Evolutionary conservation across 352 stramenopile species (phyloP), one percentile per base, ranked within the genome.

Genomic region (Phytophthora meadii): DNA sequence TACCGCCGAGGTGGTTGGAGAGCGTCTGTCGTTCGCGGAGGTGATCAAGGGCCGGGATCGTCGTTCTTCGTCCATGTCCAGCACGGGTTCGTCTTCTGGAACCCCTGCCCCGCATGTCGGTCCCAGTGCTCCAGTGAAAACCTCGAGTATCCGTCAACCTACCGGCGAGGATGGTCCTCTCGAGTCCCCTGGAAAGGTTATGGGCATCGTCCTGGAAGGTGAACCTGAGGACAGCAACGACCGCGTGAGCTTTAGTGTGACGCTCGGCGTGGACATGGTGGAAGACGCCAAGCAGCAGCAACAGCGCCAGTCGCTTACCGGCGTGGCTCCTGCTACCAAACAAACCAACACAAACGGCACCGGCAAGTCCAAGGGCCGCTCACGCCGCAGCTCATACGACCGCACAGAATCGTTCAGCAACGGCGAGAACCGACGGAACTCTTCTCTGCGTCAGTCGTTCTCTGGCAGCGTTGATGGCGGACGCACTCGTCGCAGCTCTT

Each of bases 241-340:
- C 61, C 81, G 82, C 51, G 86, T 94, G 65, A 93, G 86, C 70
- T 95, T 94, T 61, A 91, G 85, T 56, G 86, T 95, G 30, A 95
- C 87, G 52, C 80, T 95, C 12, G 80, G 76, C 51, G 70, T 90
- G 14, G 83, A 93, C 40, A 54, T 87, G 24, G 12, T 78, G 5
- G 84, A 93, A 24, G 84, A 93, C 42, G 81, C 79, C 15, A 89
- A 81, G 70, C 81, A 89, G 70, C 78, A 90, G 54, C 68, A 74
- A 56, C 67, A 79, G 69, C 83, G 83, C 39, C 50, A 61, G 44
- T 92, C 81, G 48, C 49, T 90, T 5, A 87, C 77, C 8, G 66
- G 70, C 12, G 28, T 64, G 0, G 65, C 60, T 15, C 71, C 72
- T 59, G 54, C 46, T 44, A 53, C 45, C 46, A 82, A 79, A 46